Conservation (phyloP, 352 stramenopile species). For the Phytophthora megakarya region DNA sequence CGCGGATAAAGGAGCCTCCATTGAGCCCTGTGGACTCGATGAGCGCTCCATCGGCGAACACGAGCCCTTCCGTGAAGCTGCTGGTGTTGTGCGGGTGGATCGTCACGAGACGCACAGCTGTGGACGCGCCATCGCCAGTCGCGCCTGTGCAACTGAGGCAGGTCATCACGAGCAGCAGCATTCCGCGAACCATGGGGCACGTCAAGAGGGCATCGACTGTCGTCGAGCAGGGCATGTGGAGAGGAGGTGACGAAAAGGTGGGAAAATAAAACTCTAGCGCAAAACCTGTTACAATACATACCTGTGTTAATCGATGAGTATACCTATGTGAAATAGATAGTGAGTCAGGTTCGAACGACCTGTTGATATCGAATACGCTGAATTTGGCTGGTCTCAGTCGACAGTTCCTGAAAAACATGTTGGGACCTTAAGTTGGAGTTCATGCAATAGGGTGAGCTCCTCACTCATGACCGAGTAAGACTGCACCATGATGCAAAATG, state of each 20-base stretch:
- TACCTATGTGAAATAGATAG: background rate
- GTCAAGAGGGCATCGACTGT: background rate
- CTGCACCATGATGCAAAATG: background rate
- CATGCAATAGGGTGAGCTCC: background rate
- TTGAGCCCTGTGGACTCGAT: constrained; percentile 80
- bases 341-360: background rate
- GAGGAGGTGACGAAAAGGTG: background rate
- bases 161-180: constrained; percentile 18
- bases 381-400: constrained; percentile 13
- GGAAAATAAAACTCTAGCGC: background rate
- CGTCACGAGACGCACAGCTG: constrained; percentile 56
- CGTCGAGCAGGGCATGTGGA: background rate
- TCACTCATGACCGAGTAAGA: constrained; percentile 2
- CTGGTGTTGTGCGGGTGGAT: constrained; percentile 71
- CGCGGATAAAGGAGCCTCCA: constrained; percentile 68
- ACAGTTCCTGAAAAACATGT: constrained; percentile 20
- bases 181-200: constrained; percentile 11
- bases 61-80: constrained; percentile 77
- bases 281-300: constrained; percentile 4
- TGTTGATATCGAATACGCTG: constrained; percentile 2
- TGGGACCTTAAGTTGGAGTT: background rate
- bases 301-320: background rate
- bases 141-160: constrained; percentile 7
- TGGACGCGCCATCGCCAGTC: constrained; percentile 19
- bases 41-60: constrained; percentile 63